Percentiles rank a stretch among this genome's conserved stretches.
Evolutionary conservation across 169 alveolate species (phyloP).

Genomic region (Perkinsus chesapeaki): DNA sequence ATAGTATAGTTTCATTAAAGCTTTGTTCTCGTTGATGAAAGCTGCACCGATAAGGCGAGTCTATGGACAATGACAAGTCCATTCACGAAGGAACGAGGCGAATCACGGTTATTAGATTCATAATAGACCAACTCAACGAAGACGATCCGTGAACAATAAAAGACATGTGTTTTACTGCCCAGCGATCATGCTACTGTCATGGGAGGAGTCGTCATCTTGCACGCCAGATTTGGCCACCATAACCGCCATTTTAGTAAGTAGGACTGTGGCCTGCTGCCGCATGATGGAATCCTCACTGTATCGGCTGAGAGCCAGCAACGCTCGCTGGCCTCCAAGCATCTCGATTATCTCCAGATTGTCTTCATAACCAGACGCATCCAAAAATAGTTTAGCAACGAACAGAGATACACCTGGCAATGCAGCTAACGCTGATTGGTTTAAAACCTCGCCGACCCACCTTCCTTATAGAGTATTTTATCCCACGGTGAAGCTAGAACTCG

Average conservation of each 20-base stretch:
- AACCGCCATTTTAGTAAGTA: neutral
- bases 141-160: too few species aligned
- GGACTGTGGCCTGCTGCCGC: neutral
- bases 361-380: neutral
- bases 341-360: neutral
- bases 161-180: neutral
- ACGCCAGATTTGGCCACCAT: neutral
- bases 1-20: too few species aligned
- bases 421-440: neutral
- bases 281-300: neutral
- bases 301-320: neutral
- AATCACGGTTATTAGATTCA: too few species aligned
- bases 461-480: neutral
- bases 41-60: too few species aligned
- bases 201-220: neutral
- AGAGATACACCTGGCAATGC: neutral
- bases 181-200: neutral
- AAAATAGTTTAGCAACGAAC: neutral
- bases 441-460: neutral
- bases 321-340: neutral
- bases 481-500: neutral
- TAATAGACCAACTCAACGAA: too few species aligned
- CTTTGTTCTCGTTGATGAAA: too few species aligned
- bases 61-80: too few species aligned
- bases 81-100: too few species aligned